A percentile compares a stretch with the other conserved stretches of the same genome.
Evolutionary conservation across 192 early-diverging fungal species (phyloP).

Genomic region (Coemansia sp.): DNA sequence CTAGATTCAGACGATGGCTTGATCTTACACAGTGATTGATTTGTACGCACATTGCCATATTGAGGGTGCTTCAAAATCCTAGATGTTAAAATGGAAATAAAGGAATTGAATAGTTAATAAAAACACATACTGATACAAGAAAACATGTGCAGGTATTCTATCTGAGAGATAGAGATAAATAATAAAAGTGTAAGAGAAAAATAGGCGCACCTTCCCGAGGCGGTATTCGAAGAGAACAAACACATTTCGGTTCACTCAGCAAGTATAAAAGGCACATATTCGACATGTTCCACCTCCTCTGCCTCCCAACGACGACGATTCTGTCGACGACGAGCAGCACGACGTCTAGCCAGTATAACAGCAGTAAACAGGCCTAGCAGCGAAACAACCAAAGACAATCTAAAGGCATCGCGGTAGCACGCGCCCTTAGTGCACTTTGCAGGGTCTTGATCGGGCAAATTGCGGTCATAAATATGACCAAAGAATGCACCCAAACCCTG

Average conservation of each 20-base stretch:
- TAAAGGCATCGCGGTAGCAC: slow-evolving; percentile 49
- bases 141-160: neutral
- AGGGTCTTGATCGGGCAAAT: slow-evolving; percentile 50
- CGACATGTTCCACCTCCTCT: slow-evolving; percentile 37
- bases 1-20: neutral
- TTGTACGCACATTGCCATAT: neutral
- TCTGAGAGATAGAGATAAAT: neutral
- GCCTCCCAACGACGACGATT: slow-evolving; percentile 51
- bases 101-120: neutral
- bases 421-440: slow-evolving; percentile 36
- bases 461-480: slow-evolving; percentile 59
- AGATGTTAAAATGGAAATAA: no score
- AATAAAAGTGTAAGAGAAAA: neutral
- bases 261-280: slow-evolving; percentile 46
- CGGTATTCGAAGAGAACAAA: neutral
- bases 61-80: no score
- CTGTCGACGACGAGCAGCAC: slow-evolving; percentile 30
- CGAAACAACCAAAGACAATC: slow-evolving; percentile 18
- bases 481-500: slow-evolving; percentile 61
- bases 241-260: slow-evolving; percentile 24
- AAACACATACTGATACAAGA: neutral
- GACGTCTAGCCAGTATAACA: slow-evolving; percentile 25
- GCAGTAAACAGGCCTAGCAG: slow-evolving; percentile 25
- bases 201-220: neutral
- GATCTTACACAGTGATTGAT: neutral